Evolutionary conservation across 2,329 filamentous ascomycete genomes (phyloP).

Genomic region (Sporothrix pallida): DNA sequence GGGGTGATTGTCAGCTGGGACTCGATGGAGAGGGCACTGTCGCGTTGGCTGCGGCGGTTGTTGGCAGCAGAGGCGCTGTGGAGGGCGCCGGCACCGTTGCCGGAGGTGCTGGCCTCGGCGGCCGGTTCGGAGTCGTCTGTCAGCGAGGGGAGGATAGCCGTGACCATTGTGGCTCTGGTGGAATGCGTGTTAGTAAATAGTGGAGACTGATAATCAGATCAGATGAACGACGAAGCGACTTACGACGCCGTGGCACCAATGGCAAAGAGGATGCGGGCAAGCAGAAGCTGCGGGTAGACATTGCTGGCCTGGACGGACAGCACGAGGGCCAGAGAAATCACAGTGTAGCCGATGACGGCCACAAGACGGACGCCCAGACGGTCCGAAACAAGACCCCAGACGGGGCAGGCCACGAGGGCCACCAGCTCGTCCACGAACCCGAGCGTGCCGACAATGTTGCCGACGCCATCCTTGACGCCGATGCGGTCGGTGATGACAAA

Average conservation of each 20-base stretch:
- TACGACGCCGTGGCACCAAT: conserved; percentile 87
- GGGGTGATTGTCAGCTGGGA: conserved; percentile 79
- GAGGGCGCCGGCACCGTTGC: conserved; percentile 38
- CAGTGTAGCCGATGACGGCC: conserved; percentile 76
- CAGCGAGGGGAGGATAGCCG: conserved; percentile 81
- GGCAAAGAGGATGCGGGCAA: conserved; percentile 86
- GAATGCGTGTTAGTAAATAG: neutral
- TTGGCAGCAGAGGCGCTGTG: conserved; percentile 44
- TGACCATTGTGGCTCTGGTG: conserved; percentile 86
- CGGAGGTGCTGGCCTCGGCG: conserved; percentile 66
- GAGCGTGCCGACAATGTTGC: conserved; percentile 81
- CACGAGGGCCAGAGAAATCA: conserved; percentile 78
- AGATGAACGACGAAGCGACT: conserved; percentile 41
- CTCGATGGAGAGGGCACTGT: conserved; percentile 71
- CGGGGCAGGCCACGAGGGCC: conserved; percentile 77
- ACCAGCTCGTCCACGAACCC: conserved; percentile 86
- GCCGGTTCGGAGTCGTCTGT: conserved; percentile 56
- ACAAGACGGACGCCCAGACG: conserved; percentile 75
- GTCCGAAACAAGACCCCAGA: conserved; percentile 80
- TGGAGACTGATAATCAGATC: no score
- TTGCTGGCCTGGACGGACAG: conserved; percentile 84
- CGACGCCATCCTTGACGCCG: conserved; percentile 73
- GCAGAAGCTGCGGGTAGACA: conserved; percentile 85
- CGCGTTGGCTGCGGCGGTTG: conserved; percentile 52
- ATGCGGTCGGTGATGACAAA: conserved; percentile 86